Percentiles rank a stretch among this genome's conserved stretches.
These are phyloP conservation scores for Boletus edulis DNA, from an alignment of 768 basidiomycete species.

Conservation along the genomic window DNA sequence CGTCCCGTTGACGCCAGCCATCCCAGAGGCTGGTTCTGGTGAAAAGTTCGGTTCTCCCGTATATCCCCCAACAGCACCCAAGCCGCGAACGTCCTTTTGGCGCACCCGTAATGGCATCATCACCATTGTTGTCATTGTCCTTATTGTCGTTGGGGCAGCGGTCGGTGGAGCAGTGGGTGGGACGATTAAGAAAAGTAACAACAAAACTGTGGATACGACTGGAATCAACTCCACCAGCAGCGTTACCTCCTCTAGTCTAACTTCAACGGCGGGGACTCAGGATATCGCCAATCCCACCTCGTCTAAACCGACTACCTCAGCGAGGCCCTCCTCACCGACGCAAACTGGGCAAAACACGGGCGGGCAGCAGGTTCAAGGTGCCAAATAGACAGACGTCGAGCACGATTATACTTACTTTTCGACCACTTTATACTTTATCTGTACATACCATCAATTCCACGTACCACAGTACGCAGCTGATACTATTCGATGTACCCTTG, in stretches of 20 bases:
- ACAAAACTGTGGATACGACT: not conserved
- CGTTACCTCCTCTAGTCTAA: not conserved
- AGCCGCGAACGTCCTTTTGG: conserved; percentile 42
- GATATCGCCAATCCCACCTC: too few species aligned
- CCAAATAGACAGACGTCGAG: not conserved
- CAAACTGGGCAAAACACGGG: not conserved
- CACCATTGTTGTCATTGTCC: conserved; percentile 32
- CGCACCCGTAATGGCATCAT: conserved; percentile 45
- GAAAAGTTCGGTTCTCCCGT: conserved; percentile 9
- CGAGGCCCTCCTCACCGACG: not conserved
- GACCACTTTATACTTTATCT: not conserved
- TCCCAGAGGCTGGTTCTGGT: conserved; percentile 9
- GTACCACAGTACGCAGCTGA: too few species aligned
- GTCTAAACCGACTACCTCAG: too few species aligned
- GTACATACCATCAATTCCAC: not conserved
- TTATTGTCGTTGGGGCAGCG: conserved; percentile 48
- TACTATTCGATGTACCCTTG: too few species aligned
- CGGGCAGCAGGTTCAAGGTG: too few species aligned
- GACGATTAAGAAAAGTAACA: conserved; percentile 32
- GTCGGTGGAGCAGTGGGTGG: conserved; percentile 63
- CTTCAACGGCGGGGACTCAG: not conserved
- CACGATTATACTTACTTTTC: too few species aligned
- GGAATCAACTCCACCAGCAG: not conserved
- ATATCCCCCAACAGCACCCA: not conserved
- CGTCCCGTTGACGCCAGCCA: conserved; percentile 5